Base-by-base conservation (phyloP, 2,329 filamentous ascomycete genomes). In the Boeremia exigua region DNA sequence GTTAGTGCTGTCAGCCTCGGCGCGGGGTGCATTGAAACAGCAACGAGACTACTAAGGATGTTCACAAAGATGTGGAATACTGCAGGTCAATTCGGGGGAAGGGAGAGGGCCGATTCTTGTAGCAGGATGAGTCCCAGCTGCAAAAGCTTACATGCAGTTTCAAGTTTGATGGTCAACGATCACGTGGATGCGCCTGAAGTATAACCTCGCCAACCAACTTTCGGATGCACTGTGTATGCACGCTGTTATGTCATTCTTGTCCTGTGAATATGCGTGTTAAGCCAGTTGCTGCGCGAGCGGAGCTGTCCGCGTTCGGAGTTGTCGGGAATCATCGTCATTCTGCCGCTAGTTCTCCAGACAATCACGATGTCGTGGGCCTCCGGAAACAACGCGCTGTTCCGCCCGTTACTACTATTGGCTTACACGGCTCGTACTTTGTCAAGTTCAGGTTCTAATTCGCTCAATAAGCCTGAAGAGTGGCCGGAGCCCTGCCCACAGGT, bases 331-430 rank as follows among this genome's bases (percentile, higher is more conserved):
- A 42, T 40, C 53, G 53, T 56, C 53, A 56, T 56, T 47, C 10
- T 17, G 51, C 42, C 53, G 53, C 53, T 50, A 56, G 47, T 56
- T 48, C 42, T 48, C 37, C 30, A 51, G 27, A 39, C 12, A 51
- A 51, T 29, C 30, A 33, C 42, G 40, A 47, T 47, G 53, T 14
- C 37, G 53, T 50, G 53, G 42, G 25, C 27, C 47, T 42, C 25
- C 42, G 34, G 44, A 27, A 50, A 42, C 53, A 50, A 30, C n/a
- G 42, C 30, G 11, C 30, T 23, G 29, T 39, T 55, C 34, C 29
- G 15, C 36, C 29, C 12, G 8, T 23, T 14, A 5, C 36, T 42
- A 1, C 17, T 10, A 56, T 50, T 56, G 53, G 53, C 25, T 47
- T 15, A 28, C 23, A 27, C 10, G 1, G 29, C 9, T 19, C 19